Evolutionary conservation across 345 rosid genomes (phyloP).

Genomic region (Lepidium africanum): DNA sequence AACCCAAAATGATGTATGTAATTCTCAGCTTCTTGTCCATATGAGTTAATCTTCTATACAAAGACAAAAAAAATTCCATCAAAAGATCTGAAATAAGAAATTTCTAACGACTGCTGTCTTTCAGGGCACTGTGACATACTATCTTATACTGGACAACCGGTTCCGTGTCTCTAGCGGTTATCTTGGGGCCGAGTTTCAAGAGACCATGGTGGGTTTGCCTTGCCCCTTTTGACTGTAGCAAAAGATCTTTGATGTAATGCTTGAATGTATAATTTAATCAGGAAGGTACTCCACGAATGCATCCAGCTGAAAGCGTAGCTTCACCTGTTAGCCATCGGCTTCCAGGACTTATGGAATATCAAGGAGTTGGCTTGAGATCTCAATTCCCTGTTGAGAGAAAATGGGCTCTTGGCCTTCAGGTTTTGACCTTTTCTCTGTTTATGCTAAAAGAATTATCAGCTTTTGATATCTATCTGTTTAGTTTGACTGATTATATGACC

Average conservation of each 20-base stretch:
- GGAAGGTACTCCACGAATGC: constrained; percentile 68
- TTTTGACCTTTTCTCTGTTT: constrained; percentile 13
- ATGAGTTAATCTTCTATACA: constrained; percentile 2
- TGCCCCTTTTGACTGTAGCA: background rate
- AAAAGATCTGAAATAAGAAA: background rate
- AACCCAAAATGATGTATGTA: constrained; percentile 57
- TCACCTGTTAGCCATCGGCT: constrained; percentile 53
- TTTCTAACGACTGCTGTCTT: constrained; percentile 12
- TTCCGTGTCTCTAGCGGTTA: constrained; percentile 60
- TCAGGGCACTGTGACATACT: constrained; percentile 93
- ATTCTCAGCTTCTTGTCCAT: constrained; percentile 5
- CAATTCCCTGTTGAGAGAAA: constrained; percentile 60
- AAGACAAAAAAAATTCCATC: background rate
- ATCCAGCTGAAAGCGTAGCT: constrained; percentile 48
- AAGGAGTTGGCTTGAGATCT: constrained; percentile 53
- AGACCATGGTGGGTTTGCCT: constrained; percentile 47
- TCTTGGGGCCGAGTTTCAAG: constrained; percentile 75
- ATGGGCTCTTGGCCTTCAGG: constrained; percentile 99
- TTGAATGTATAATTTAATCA: constrained; percentile 21
- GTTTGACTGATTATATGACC: background rate
- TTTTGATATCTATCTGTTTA: background rate
- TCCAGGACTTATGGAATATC: constrained; percentile 65
- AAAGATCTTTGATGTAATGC: background rate
- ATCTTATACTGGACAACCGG: constrained; percentile 74
- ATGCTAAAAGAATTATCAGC: background rate